phyloP scores from a whole-genome alignment of 768 basidiomycete species.

The Leucocoprinus sp. region DNA sequence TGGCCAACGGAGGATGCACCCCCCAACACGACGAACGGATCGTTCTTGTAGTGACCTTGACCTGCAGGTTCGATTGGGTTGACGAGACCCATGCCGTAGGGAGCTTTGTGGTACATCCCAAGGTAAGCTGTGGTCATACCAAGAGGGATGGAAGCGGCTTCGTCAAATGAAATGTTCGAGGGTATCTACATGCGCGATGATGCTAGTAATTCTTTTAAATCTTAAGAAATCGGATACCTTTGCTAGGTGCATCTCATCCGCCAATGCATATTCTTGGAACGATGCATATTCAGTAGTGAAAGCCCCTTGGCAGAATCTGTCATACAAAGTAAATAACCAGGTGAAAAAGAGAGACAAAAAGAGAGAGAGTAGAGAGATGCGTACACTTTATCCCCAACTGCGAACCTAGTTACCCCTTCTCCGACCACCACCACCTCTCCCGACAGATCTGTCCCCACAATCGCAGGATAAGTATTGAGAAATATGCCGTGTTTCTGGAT shows the following conservation, averaged over 20 bases:
- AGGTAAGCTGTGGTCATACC: slow-evolving; percentile 28
- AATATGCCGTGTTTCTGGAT: slow-evolving; percentile 34
- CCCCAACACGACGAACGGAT: slow-evolving; percentile 24
- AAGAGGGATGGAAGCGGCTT: slow-evolving; percentile 34
- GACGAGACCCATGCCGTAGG: slow-evolving; percentile 18
- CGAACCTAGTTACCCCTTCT: slow-evolving; percentile 37
- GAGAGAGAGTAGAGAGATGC: slow-evolving; percentile 9
- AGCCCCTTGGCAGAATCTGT: slow-evolving; percentile 31
- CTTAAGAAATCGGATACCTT: slow-evolving; percentile 19
- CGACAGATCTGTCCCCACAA: slow-evolving; percentile 39
- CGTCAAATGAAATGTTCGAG: slow-evolving; percentile 25
- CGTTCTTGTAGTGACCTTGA: slow-evolving; percentile 21
- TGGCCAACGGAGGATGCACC: slow-evolving; percentile 23
- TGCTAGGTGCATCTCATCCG: slow-evolving; percentile 25
- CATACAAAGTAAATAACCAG: neutral
- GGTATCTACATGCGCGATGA: slow-evolving; percentile 23
- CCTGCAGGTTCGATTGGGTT: slow-evolving; percentile 20
- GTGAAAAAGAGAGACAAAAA: neutral
- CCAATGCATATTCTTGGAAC: slow-evolving; percentile 34
- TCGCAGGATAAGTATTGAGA: slow-evolving; percentile 34
- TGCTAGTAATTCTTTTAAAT: neutral
- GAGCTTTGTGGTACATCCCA: slow-evolving; percentile 23
- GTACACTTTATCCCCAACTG: slow-evolving; percentile 45
- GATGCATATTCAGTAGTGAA: slow-evolving; percentile 25
- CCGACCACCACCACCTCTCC: slow-evolving; percentile 44